Base-by-base conservation (phyloP, 305 asterid species). In the Solanum hybrid region DNA sequence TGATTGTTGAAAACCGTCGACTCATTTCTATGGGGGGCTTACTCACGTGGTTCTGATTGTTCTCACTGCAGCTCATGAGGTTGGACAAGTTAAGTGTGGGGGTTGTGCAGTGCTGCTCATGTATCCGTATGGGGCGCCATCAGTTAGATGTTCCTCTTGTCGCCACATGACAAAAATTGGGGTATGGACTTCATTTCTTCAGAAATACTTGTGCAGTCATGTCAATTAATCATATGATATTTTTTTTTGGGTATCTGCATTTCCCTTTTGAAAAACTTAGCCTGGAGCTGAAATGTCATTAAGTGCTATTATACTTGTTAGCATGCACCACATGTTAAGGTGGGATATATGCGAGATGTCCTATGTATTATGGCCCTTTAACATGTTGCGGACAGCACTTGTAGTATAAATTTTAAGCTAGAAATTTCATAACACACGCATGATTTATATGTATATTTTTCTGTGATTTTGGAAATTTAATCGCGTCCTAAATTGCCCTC, bases 21-120 rank as follows among this genome's bases (percentile, higher is more conserved):
- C 78, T 22, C 57, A 61, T 61, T 85, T 57, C 3, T 32, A 57
- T 22, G 77, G n/a, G 20, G 77, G n/a, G 11, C 77, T 85, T 13
- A 86, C 24, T 86, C 89, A n/a, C 36, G 13, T 61, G 33, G 89
- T 86, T 86, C 78, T 61, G 57, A 7, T 20, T 70, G 83, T 81
- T 89, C 20, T 36, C 79, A 87, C 89, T 92, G 93, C 96, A 98
- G 99, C 95, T 65, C 95, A 96, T 89, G 96, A 98, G 91, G 93
- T 98, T 17, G 99, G 99, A 65, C 99, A 95, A 94, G 97, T 98
- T 4, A 94, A 93, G 68, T 98, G 99, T 33, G 97, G 96, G 87
- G 94, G 96, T 45, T 98, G 99, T 90, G 45, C 92, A 10, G 93
- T 93, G 89, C 90, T 98, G 95, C 98, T 98, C 88, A 96, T 98